Percentiles rank a stretch among this genome's conserved stretches.
phyloP scores from a whole-genome alignment of 371 early-diverging fungal species.

The Circinella umbellata region DNA sequence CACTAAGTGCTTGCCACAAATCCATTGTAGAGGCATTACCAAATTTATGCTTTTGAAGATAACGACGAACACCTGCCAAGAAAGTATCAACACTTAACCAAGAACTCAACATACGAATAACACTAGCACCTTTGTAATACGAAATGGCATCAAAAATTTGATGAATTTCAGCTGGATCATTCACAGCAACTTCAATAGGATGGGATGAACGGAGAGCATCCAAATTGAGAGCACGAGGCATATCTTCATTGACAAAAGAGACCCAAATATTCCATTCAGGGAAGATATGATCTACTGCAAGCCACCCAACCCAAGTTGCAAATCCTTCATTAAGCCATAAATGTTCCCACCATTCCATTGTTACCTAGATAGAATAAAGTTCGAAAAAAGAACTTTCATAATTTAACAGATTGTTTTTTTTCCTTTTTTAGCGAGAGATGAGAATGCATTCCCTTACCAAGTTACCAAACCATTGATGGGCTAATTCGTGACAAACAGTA shows the following conservation, averaged over 20 bases:
- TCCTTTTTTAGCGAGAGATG: no score
- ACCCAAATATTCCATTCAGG: constrained; percentile 84
- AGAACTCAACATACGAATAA: constrained; percentile 87
- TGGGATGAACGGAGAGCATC: constrained; percentile 83
- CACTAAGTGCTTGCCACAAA: constrained; percentile 82
- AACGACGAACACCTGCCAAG: constrained; percentile 77
- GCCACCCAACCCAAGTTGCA: constrained; percentile 90
- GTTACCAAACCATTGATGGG: constrained; percentile 97
- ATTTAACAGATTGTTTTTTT: no score
- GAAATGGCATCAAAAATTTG: constrained; percentile 82
- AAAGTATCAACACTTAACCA: constrained; percentile 63
- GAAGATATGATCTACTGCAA: constrained; percentile 81
- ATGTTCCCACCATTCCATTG: constrained; percentile 91
- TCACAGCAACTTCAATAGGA: constrained; percentile 88
- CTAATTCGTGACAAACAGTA: constrained; percentile 92
- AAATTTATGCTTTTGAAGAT: constrained; percentile 78
- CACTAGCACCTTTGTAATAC: constrained; percentile 91
- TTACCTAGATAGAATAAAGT: constrained; percentile 18
- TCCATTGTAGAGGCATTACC: constrained; percentile 83
- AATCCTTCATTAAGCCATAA: constrained; percentile 97
- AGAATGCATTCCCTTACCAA: constrained; percentile 37
- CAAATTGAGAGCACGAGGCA: constrained; percentile 71
- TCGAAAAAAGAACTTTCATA: no score
- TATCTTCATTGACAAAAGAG: constrained; percentile 77
- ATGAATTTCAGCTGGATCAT: constrained; percentile 74